Evolutionary conservation across 1,284 basidiomycete genomes (phyloP).

Genomic region (Puccinia hordei): DNA sequence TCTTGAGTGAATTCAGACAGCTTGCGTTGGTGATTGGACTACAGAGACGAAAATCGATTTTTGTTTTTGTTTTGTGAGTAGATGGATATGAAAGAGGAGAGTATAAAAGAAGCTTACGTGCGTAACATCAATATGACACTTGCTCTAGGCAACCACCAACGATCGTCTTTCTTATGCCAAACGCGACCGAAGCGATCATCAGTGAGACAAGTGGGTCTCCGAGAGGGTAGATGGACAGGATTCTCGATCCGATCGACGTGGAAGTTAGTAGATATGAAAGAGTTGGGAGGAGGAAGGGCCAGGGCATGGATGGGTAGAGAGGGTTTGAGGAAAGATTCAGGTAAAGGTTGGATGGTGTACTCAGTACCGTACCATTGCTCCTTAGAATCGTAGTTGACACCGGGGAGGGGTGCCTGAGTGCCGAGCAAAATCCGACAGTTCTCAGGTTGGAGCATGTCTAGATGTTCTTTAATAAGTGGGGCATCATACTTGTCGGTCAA

Average conservation of each 20-base stretch:
- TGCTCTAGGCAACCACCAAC: conserved; percentile 89
- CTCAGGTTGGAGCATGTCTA: conserved; percentile 68
- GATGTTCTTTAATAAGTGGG: conserved; percentile 68
- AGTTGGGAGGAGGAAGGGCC: conserved; percentile 78
- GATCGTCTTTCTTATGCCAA: conserved; percentile 96
- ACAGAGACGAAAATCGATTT: background rate
- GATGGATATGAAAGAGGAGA: background rate
- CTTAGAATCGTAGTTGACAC: conserved; percentile 68
- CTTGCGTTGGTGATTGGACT: conserved; percentile 60
- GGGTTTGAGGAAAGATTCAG: conserved; percentile 60
- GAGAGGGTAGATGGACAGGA: conserved; percentile 69
- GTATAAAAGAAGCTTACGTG: conserved; percentile 63
- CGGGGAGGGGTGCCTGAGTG: conserved; percentile 68
- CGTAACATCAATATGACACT: conserved; percentile 71
- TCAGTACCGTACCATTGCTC: conserved; percentile 82
- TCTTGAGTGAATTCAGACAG: conserved; percentile 60
- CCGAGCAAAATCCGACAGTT: conserved; percentile 75
- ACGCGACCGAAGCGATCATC: conserved; percentile 72
- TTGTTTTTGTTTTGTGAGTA: background rate
- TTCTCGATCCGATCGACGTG: conserved; percentile 65
- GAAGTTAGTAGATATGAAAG: conserved; percentile 85
- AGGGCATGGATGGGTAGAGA: conserved; percentile 70
- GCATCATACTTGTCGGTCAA: conserved; percentile 78
- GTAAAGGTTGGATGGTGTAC: conserved; percentile 72
- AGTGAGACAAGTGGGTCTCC: conserved; percentile 73